Percentiles rank a stretch among this genome's conserved stretches.
Conservation (phyloP, 441 rosid species). For the Erysimum cheiri region DNA sequence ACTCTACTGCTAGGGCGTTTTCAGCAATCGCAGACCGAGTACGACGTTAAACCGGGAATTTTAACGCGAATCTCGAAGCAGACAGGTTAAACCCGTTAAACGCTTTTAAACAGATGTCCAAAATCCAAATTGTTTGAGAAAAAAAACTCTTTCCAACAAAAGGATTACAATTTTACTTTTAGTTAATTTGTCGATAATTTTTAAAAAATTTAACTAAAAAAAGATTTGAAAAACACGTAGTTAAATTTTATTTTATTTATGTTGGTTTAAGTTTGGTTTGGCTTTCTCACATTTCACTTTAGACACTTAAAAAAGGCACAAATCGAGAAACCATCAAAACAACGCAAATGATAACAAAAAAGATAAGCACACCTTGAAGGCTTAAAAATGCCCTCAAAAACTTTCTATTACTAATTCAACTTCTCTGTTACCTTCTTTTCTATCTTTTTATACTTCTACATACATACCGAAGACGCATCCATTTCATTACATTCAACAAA, state of each 20-base stretch:
- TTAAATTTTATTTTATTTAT: background rate
- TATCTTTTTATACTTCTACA: conserved; percentile 37
- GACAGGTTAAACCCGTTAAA: background rate
- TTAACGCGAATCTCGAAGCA: background rate
- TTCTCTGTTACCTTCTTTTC: conserved; percentile 8
- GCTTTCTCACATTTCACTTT: conserved; percentile 17
- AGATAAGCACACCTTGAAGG: conserved; percentile 38
- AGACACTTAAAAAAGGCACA: background rate
- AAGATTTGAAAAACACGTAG: background rate
- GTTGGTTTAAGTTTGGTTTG: conserved; percentile 2
- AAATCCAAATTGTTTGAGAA: too few species aligned
- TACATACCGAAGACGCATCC: conserved; percentile 35
- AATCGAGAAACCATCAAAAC: background rate
- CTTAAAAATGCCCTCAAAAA: conserved; percentile 34
- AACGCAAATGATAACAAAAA: conserved; percentile 9
- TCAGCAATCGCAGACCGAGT: conserved; percentile 21
- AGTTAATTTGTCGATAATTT: too few species aligned
- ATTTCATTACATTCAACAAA: conserved; percentile 36
- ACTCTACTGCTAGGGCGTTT: conserved; percentile 20
- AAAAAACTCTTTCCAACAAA: too few species aligned
- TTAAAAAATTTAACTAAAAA: too few species aligned
- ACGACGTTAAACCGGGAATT: conserved; percentile 24
- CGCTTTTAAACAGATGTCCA: background rate
- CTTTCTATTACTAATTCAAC: conserved; percentile 24
- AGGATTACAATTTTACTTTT: too few species aligned